These are phyloP conservation scores for Umbelopsis ramanniana DNA, from an alignment of 192 early-diverging fungal genomes.

Conservation along the genomic window DNA sequence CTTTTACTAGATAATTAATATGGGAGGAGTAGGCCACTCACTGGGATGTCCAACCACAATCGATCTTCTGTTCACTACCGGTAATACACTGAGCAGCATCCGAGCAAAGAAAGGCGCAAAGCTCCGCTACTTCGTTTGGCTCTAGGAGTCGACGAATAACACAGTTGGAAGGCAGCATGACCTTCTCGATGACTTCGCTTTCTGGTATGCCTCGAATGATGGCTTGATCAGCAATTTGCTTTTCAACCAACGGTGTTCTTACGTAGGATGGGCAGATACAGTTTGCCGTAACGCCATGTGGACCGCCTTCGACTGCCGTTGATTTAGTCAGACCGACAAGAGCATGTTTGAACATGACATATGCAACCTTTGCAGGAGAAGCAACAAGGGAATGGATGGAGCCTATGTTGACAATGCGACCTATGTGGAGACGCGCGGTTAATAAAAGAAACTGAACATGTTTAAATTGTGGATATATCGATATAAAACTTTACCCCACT, in stretches of 20 bases:
- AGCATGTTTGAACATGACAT: constrained; percentile 11
- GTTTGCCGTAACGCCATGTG: not conserved
- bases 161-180: constrained; percentile 1
- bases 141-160: constrained; percentile 12
- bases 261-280: constrained; percentile 23
- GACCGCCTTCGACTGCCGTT: constrained; percentile 4
- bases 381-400: constrained; percentile 21
- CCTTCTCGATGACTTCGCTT: constrained; percentile 4
- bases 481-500: not conserved
- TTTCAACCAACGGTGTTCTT: constrained; percentile 8
- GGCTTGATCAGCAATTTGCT: constrained; percentile 19
- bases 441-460: not conserved
- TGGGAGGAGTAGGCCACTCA: not conserved
- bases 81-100: constrained; percentile 15
- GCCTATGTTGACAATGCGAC: constrained; percentile 16
- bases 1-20: not conserved
- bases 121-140: constrained; percentile 8
- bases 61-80: constrained; percentile 9
- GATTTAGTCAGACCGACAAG: constrained; percentile 15
- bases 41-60: constrained; percentile 21
- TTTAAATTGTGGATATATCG: no score
- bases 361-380: constrained; percentile 17
- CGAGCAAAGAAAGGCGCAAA: constrained; percentile 10
- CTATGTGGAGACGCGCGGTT: not conserved
- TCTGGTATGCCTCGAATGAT: not conserved